Base-by-base conservation (phyloP, 1,139 yeast genomes). In the Arxiozyma bovina region DNA sequence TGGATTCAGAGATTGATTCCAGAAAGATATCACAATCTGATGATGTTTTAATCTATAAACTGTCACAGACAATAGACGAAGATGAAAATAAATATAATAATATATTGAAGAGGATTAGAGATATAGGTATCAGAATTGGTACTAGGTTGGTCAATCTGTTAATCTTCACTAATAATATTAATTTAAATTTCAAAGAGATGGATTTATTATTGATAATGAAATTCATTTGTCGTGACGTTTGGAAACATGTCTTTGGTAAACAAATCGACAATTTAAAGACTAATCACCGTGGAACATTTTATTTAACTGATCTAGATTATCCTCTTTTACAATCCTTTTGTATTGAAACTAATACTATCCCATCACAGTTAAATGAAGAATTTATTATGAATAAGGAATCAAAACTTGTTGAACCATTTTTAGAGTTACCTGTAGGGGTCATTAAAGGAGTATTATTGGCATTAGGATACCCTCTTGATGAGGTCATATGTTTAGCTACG, bases 181-280 rank as follows among this genome's bases (percentile, higher is more conserved):
- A 73, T 53, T 70, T 68, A 57, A 70, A 71, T 34, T 61, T 74
- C 56, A 77, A 77, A 58, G 73, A 81, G 54, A 70, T 77, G 62
- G 93, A 87, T 58, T 76, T 85, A 23, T 70, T 91, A 50, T 93
- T 88, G 61, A 80, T 90, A 51, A 87, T 91, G 90, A 91, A 91
- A 71, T 90, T 89, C 65, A 81, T 91, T 1, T 90, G 98, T 70
- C 80, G 96, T 51, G 97, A 93, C 63, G 85, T 91, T 42, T 91
- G 98, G 98, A 82, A 80, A 62, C 73, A 79, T 52, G 67, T 91
- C 45, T 90, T 82, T 71, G 81, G 83, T 50, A 93, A 90, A 69
- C 97, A 87, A 70, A 88, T 93, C 76, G 96, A 90, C 69, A 90
- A 89, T 64, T 75, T 93, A 58, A 79, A 96, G 60, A 93, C 99